phyloP scores from a whole-genome alignment of 2,329 filamentous ascomycete genomes.

The Claviceps digitariae region DNA sequence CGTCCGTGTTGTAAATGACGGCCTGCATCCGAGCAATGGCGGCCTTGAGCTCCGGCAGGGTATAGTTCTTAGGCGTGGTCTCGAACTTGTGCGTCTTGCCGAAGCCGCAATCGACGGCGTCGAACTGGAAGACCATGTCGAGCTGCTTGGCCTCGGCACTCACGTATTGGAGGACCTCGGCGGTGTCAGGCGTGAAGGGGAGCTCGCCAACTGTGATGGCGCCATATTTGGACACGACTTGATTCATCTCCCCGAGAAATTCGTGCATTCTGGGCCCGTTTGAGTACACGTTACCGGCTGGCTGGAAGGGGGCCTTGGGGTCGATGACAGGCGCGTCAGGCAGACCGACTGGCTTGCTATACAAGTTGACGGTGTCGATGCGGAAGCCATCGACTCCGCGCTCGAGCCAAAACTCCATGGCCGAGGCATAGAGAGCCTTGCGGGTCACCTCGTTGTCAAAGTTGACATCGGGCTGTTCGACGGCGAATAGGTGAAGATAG shows the following conservation, averaged over 20 bases:
- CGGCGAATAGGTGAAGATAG: slow-evolving; percentile 63
- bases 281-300: slow-evolving; percentile 42
- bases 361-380: slow-evolving; percentile 64
- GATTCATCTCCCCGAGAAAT: slow-evolving; percentile 52
- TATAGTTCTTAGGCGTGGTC: slow-evolving; percentile 30
- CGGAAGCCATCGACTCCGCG: slow-evolving; percentile 60
- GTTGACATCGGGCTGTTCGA: slow-evolving; percentile 72
- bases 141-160: slow-evolving; percentile 44
- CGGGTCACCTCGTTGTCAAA: slow-evolving; percentile 62
- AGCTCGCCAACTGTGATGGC: slow-evolving; percentile 62
- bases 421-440: slow-evolving; percentile 53
- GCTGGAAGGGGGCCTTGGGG: slow-evolving; percentile 32
- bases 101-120: slow-evolving; percentile 47
- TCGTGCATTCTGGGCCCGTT: slow-evolving; percentile 59
- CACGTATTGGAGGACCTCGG: slow-evolving; percentile 46
- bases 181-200: slow-evolving; percentile 44
- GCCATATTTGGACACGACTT: slow-evolving; percentile 44
- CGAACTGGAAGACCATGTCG: slow-evolving; percentile 58
- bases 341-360: slow-evolving; percentile 47
- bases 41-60: slow-evolving; percentile 33
- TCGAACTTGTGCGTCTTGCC: slow-evolving; percentile 38
- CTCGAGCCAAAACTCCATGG: slow-evolving; percentile 69
- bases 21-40: slow-evolving; percentile 36
- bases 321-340: slow-evolving; percentile 44
- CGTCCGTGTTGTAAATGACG: slow-evolving; percentile 37